phyloP scores from a whole-genome alignment of 495 filamentous ascomycete genomes.

The Letharia columbiana region DNA sequence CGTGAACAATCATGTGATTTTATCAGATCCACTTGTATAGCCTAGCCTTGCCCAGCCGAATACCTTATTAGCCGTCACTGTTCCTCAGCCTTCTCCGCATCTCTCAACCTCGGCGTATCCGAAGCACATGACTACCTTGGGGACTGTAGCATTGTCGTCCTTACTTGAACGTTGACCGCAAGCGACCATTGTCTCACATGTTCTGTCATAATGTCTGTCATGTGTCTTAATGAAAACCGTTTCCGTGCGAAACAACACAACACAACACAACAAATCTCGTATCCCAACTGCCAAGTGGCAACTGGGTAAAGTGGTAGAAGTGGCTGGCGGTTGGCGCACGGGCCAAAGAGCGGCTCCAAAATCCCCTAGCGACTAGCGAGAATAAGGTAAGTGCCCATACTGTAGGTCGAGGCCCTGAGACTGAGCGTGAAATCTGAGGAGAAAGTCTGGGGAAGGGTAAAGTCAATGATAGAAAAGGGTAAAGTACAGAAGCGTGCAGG shows the following conservation, averaged over 20 bases:
- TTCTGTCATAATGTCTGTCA: not conserved
- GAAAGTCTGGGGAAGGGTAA: not conserved
- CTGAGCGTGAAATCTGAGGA: too few species aligned
- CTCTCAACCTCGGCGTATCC: not conserved
- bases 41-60: not conserved
- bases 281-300: too few species aligned
- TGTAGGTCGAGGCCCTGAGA: not conserved
- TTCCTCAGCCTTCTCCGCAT: slow-evolving; percentile 1
- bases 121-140: not conserved
- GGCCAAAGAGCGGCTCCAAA: not conserved
- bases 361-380: too few species aligned
- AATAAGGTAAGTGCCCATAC: too few species aligned
- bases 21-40: not conserved
- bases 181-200: not conserved
- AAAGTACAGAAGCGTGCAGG: too few species aligned
- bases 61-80: not conserved
- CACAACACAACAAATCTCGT: not conserved
- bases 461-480: too few species aligned
- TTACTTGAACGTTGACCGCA: not conserved
- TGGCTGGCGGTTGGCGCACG: not conserved
- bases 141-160: not conserved
- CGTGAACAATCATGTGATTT: not conserved
- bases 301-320: not conserved
- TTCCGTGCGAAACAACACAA: not conserved
- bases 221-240: not conserved